These are phyloP conservation scores for Coemansia sp. DNA, from an alignment of 192 early-diverging fungal genomes.

Conservation along the genomic window DNA sequence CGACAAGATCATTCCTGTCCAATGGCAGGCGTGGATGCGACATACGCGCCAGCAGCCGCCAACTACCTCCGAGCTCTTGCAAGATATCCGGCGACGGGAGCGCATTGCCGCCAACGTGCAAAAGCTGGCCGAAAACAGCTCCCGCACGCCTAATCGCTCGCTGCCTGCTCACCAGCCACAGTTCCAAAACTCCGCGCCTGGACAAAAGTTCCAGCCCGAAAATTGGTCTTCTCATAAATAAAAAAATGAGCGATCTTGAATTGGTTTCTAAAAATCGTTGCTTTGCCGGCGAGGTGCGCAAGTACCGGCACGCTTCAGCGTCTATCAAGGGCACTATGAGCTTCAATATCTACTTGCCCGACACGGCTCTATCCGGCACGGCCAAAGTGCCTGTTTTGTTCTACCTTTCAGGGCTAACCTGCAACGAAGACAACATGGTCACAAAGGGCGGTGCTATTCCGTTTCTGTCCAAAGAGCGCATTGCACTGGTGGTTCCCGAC, in stretches of 20 bases:
- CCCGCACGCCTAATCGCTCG: not conserved
- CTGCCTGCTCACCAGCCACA: not conserved
- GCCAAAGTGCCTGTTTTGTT: constrained; percentile 55
- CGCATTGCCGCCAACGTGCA: constrained; percentile 26
- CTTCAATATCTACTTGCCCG: constrained; percentile 75
- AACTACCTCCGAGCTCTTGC: constrained; percentile 25
- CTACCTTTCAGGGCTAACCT: constrained; percentile 81
- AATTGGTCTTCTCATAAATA: constrained; percentile 13
- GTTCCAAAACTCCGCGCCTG: constrained; percentile 28
- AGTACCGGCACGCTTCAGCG: constrained; percentile 69
- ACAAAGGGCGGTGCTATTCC: constrained; percentile 75
- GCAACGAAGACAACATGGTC: constrained; percentile 86
- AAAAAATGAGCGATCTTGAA: constrained; percentile 24
- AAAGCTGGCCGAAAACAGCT: constrained; percentile 12
- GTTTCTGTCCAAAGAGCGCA: constrained; percentile 61
- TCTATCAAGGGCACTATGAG: constrained; percentile 68
- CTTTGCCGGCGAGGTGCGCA: constrained; percentile 67
- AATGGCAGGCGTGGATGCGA: constrained; percentile 56
- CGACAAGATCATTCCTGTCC: constrained; percentile 44
- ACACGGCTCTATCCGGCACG: constrained; percentile 21
- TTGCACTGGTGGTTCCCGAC: constrained; percentile 81
- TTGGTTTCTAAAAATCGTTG: constrained; percentile 61
- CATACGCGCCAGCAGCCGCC: constrained; percentile 40
- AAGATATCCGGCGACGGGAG: constrained; percentile 36
- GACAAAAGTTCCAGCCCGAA: constrained; percentile 34